Percentiles rank a stretch among this genome's conserved stretches.
phyloP scores from a whole-genome alignment of 1,284 basidiomycete species.

The Limonomyces culmigenus region DNA sequence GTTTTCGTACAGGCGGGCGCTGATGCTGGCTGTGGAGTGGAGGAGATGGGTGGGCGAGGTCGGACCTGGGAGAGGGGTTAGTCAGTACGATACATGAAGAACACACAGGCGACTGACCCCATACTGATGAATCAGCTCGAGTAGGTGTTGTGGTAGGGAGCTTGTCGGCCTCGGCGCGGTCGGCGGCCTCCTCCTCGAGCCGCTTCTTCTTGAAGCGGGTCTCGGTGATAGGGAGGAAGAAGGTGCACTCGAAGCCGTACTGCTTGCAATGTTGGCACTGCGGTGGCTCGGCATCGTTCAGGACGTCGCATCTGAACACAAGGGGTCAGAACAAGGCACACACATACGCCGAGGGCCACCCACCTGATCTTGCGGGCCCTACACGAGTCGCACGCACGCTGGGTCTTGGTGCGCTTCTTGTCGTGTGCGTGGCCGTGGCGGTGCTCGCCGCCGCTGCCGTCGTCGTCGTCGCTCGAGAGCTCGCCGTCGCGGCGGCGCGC shows the following conservation, averaged over 20 bases:
- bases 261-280: slow-evolving; percentile 79
- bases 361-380: slow-evolving; percentile 85
- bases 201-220: slow-evolving; percentile 96
- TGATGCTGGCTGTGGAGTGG: slow-evolving; percentile 77
- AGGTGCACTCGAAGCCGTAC: slow-evolving; percentile 85
- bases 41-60: slow-evolving; percentile 77
- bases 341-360: too few species aligned
- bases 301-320: slow-evolving; percentile 60
- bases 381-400: slow-evolving; percentile 82
- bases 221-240: slow-evolving; percentile 95
- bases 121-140: too few species aligned
- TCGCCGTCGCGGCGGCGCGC: slow-evolving; percentile 47
- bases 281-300: slow-evolving; percentile 57
- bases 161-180: slow-evolving; percentile 23
- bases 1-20: slow-evolving; percentile 66
- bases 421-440: neutral
- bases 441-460: neutral
- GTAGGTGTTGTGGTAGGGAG: too few species aligned
- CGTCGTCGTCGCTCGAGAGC: slow-evolving; percentile 22
- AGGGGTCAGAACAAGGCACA: too few species aligned
- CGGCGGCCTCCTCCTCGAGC: slow-evolving; percentile 43
- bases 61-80: slow-evolving; percentile 35
- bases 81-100: neutral
- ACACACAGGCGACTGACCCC: too few species aligned
- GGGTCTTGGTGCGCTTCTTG: slow-evolving; percentile 83